phyloP scores from a whole-genome alignment of 495 filamentous ascomycete genomes.

The Emericellopsis terricola region DNA sequence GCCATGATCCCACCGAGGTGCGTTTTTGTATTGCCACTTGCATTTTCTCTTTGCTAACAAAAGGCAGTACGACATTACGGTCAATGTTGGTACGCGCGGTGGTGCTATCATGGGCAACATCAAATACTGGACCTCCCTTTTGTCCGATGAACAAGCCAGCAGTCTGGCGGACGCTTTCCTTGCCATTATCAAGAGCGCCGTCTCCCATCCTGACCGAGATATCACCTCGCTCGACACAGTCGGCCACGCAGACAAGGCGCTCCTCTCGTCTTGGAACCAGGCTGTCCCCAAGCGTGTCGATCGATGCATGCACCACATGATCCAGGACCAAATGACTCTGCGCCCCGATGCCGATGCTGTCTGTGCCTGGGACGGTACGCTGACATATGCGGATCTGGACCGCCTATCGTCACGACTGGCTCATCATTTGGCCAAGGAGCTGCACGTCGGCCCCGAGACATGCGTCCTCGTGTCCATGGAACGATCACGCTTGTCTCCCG shows the following conservation, averaged over 20 bases:
- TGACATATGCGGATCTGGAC: conserved; percentile 12
- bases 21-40: too few relatives aligned
- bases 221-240: background rate
- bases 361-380: conserved; percentile 19
- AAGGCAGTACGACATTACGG: conserved; percentile 1
- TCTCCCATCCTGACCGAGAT: background rate
- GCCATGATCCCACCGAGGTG: too few relatives aligned
- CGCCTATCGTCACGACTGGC: background rate
- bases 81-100: conserved; percentile 1
- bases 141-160: conserved; percentile 4
- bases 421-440: background rate
- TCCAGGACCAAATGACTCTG: background rate
- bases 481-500: background rate
- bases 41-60: too few relatives aligned
- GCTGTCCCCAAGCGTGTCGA: background rate
- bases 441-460: background rate
- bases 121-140: conserved; percentile 1
- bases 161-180: background rate
- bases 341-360: background rate
- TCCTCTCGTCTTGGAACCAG: background rate
- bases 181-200: background rate
- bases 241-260: background rate
- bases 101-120: background rate
- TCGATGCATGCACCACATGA: background rate
- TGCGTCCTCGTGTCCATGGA: background rate